Evolutionary conservation across 345 rosid genomes (phyloP).

Genomic region (Hevea brasiliensis): DNA sequence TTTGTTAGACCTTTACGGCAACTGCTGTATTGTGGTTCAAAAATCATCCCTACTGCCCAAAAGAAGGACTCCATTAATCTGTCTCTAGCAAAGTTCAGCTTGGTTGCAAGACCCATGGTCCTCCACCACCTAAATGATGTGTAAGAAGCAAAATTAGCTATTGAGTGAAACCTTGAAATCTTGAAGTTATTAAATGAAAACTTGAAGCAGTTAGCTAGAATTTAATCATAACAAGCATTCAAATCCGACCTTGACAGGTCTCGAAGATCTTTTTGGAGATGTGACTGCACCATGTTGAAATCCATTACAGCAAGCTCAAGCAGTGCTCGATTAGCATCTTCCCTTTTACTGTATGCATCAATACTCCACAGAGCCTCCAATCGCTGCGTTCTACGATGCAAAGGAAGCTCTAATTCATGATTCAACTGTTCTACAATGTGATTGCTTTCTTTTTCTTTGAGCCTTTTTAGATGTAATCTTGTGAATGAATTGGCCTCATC

Average conservation of each 20-base stretch:
- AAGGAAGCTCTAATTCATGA: conserved; percentile 24
- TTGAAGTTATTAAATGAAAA: too few relatives aligned
- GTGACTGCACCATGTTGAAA: conserved; percentile 24
- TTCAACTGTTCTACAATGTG: neutral
- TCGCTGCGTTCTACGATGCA: conserved; percentile 8
- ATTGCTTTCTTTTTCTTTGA: neutral
- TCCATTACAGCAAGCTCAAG: conserved; percentile 28
- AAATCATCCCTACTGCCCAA: too few relatives aligned
- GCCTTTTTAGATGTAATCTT: neutral
- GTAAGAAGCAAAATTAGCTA: neutral
- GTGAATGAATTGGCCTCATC: conserved; percentile 3
- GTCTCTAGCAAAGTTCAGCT: conserved; percentile 21
- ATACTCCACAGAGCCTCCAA: conserved; percentile 26
- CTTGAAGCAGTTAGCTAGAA: too few relatives aligned
- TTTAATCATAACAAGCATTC: too few relatives aligned
- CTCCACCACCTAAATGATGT: conserved; percentile 27
- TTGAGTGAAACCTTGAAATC: too few relatives aligned
- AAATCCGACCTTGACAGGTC: conserved; percentile 21
- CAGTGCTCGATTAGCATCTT: conserved; percentile 2
- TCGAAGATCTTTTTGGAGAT: conserved; percentile 20
- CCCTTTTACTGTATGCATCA: conserved; percentile 8
- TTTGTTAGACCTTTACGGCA: conserved; percentile 17
- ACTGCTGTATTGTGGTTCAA: neutral
- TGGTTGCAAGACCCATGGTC: conserved; percentile 7
- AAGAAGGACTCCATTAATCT: conserved; percentile 24